Evolutionary conservation across 805 yeast species (phyloP).

Genomic region (Ogataea pignaliae): DNA sequence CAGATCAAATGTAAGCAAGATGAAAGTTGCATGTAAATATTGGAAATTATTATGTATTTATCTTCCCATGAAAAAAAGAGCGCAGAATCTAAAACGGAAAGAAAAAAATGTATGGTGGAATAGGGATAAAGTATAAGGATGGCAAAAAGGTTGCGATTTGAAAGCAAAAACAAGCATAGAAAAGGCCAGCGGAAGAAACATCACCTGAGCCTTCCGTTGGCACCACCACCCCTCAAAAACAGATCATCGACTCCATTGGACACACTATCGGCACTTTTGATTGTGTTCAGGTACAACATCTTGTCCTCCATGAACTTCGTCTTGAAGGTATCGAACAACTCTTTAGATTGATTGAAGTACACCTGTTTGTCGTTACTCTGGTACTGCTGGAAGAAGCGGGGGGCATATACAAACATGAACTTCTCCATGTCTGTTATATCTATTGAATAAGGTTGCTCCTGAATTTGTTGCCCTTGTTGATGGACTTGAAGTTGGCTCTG

Average conservation of each 20-base stretch:
- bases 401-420: slow-evolving; percentile 30
- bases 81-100: too few species aligned
- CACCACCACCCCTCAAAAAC: slow-evolving; percentile 9
- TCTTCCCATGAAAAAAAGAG: too few species aligned
- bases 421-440: slow-evolving; percentile 30
- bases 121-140: too few species aligned
- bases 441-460: slow-evolving; percentile 7
- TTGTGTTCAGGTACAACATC: slow-evolving; percentile 10
- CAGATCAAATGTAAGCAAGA: too few species aligned
- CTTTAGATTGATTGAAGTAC: slow-evolving; percentile 25
- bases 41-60: too few species aligned
- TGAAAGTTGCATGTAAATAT: too few species aligned
- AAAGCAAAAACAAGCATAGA: too few species aligned
- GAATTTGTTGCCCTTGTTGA: neutral
- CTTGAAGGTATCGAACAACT: slow-evolving; percentile 27
- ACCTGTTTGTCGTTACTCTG: neutral
- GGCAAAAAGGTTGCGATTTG: too few species aligned
- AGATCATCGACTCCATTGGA: slow-evolving; percentile 14
- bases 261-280: slow-evolving; percentile 9
- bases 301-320: slow-evolving; percentile 31
- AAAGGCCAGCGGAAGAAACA: too few species aligned
- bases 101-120: too few species aligned
- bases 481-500: too few species aligned
- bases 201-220: slow-evolving; percentile 8
- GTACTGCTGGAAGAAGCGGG: slow-evolving; percentile 24